phyloP scores from a whole-genome alignment of 345 rosid genomes.

The Acer saccharum region DNA sequence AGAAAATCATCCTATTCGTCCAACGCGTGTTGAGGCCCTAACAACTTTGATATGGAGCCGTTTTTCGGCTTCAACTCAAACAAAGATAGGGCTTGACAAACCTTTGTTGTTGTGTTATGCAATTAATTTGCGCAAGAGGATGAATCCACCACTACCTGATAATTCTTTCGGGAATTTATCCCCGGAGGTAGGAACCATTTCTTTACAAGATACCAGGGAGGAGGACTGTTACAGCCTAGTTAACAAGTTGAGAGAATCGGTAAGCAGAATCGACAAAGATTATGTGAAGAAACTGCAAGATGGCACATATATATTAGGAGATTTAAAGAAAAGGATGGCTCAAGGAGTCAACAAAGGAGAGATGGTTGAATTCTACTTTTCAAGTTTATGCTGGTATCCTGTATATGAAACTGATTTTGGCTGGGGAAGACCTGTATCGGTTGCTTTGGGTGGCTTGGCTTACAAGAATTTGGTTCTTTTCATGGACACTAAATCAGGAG shows the following conservation, averaged over 20 bases:
- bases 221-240: constrained; percentile 21
- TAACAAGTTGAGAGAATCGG: constrained; percentile 29
- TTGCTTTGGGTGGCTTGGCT: no score
- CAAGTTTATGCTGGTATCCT: no score
- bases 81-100: constrained; percentile 15
- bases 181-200: constrained; percentile 7
- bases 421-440: no score
- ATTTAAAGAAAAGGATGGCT: not conserved
- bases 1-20: not conserved
- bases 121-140: constrained; percentile 41
- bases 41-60: constrained; percentile 48
- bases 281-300: constrained; percentile 36
- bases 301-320: constrained; percentile 14
- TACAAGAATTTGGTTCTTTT: no score
- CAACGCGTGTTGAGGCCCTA: constrained; percentile 46
- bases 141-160: constrained; percentile 34
- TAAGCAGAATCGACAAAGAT: constrained; percentile 27
- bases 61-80: constrained; percentile 31
- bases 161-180: constrained; percentile 42
- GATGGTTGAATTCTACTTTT: no score
- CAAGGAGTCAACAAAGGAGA: constrained; percentile 1
- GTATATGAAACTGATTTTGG: no score
- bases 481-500: no score
- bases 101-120: constrained; percentile 36
- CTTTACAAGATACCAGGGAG: constrained; percentile 1